Conservation (phyloP, 306 rosid genomes). For the Cyamopsis tetragonoloba region DNA sequence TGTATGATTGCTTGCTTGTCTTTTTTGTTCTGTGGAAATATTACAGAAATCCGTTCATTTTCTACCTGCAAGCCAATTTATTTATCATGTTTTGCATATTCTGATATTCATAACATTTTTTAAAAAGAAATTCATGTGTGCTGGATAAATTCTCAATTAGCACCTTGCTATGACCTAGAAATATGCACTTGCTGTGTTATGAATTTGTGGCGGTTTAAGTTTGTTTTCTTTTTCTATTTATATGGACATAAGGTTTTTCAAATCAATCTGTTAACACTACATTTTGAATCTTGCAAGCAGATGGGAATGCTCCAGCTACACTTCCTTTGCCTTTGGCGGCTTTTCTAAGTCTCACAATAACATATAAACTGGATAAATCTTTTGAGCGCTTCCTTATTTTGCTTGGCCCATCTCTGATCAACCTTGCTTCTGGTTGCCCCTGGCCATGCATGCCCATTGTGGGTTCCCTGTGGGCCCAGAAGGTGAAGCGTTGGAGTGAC, state of each 20-base stretch:
- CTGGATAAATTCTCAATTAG: neutral
- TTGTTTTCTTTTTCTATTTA: neutral
- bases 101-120: slow-evolving; percentile 5
- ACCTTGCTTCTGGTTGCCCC: slow-evolving; percentile 86
- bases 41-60: slow-evolving; percentile 2
- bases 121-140: neutral
- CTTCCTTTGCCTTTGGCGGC: slow-evolving; percentile 98
- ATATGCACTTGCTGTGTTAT: neutral
- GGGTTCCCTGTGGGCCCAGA: slow-evolving; percentile 96
- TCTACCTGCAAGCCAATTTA: neutral
- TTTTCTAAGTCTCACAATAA: slow-evolving; percentile 89
- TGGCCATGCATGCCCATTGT: slow-evolving; percentile 99
- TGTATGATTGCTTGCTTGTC: slow-evolving; percentile 18
- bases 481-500: slow-evolving; percentile 94
- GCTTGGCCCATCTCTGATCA: slow-evolving; percentile 75
- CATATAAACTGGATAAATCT: slow-evolving; percentile 80
- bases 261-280: slow-evolving; percentile 32
- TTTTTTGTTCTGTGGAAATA: neutral
- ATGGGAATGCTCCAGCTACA: slow-evolving; percentile 77
- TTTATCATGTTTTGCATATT: slow-evolving; percentile 9
- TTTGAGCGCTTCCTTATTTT: slow-evolving; percentile 73
- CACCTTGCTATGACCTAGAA: slow-evolving; percentile 13
- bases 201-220: neutral
- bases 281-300: slow-evolving; percentile 43
- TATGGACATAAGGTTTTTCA: slow-evolving; percentile 10